phyloP scores from a whole-genome alignment of 2,329 filamentous ascomycete species.

The Fusarium abutilonis region DNA sequence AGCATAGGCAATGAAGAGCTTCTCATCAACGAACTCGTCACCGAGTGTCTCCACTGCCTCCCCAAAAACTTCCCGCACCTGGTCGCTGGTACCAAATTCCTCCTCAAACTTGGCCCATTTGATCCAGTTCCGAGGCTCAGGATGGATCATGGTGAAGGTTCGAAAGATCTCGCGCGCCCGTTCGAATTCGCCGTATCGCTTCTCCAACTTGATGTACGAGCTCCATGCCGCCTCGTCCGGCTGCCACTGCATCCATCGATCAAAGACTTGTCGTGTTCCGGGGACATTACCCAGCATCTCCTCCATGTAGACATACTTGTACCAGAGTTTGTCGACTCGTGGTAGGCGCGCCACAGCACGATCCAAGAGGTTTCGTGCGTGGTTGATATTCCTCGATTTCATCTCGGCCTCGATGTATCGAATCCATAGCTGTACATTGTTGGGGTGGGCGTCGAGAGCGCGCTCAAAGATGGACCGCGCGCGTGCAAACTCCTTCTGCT shows the following conservation, averaged over 20 bases:
- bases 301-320: constrained; percentile 99
- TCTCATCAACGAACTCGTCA: constrained; percentile 96
- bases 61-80: constrained; percentile 92
- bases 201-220: constrained; percentile 96
- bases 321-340: constrained; percentile 95
- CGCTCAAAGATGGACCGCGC: constrained; percentile 94
- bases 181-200: constrained; percentile 91
- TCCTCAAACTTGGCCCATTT: constrained; percentile 99
- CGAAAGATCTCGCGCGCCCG: constrained; percentile 90
- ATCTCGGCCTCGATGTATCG: constrained; percentile 97
- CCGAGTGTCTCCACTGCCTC: constrained; percentile 87
- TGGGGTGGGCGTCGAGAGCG: constrained; percentile 89
- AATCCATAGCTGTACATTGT: constrained; percentile 87
- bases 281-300: constrained; percentile 96
- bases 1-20: constrained; percentile 94
- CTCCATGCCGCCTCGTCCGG: constrained; percentile 96
- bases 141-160: constrained; percentile 90
- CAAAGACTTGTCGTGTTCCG: constrained; percentile 92
- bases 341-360: constrained; percentile 93
- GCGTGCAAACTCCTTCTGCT: constrained; percentile 95
- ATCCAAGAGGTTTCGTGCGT: constrained; percentile 93
- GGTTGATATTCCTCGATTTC: constrained; percentile 92
- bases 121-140: constrained; percentile 96
- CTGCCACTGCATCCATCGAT: constrained; percentile 98
- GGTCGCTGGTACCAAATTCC: constrained; percentile 89